Conservation (phyloP, 2,329 filamentous ascomycete genomes). For the Phoma sp. region DNA sequence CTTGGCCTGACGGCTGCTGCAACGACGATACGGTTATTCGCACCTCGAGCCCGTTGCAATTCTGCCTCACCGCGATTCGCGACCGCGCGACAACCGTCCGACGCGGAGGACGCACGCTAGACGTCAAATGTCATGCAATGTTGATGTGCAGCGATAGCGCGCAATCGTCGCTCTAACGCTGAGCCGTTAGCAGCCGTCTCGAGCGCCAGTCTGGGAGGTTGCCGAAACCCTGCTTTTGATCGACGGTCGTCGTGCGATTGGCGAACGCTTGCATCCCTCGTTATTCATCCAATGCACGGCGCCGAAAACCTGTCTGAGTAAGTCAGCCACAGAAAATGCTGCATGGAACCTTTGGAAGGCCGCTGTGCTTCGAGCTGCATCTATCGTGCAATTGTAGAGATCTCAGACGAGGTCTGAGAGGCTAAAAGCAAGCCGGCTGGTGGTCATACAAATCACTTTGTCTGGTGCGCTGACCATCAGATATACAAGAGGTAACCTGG, state of each 20-base stretch:
- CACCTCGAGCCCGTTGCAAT: neutral
- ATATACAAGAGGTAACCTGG: neutral
- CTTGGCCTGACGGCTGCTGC: neutral
- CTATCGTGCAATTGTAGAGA: neutral
- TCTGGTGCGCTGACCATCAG: slow-evolving; percentile 10
- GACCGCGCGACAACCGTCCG: neutral
- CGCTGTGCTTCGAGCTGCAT: neutral
- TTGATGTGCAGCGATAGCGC: slow-evolving; percentile 16
- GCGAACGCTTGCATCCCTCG: slow-evolving; percentile 1
- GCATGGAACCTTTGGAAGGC: neutral
- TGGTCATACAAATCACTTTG: neutral
- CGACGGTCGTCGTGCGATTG: slow-evolving; percentile 4
- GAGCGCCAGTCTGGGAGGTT: neutral
- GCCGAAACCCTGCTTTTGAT: slow-evolving; percentile 6
- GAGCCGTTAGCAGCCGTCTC: slow-evolving; percentile 10
- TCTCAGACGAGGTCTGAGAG: neutral
- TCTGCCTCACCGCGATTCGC: slow-evolving; percentile 9
- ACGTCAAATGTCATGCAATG: slow-evolving; percentile 10
- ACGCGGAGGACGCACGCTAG: slow-evolving; percentile 1
- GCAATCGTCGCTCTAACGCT: slow-evolving; percentile 6
- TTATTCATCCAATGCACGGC: neutral
- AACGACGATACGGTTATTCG: neutral
- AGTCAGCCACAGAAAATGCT: slow-evolving; percentile 2
- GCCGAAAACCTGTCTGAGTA: neutral
- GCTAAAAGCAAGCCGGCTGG: neutral